phyloP scores from a whole-genome alignment of 1,284 basidiomycete species.

The Hypsizygus ulmarius region DNA sequence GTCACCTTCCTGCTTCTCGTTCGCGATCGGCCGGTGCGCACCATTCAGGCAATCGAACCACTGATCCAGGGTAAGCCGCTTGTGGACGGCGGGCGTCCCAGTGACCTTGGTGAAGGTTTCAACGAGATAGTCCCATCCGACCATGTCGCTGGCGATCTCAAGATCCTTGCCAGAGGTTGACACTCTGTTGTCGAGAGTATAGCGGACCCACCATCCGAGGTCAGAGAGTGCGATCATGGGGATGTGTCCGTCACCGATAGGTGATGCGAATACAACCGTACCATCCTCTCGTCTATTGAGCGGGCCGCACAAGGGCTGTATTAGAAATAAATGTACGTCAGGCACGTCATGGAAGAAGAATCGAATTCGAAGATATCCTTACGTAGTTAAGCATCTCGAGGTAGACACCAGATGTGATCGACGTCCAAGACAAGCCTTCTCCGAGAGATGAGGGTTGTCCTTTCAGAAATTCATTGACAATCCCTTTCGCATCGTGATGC shows the following conservation, averaged over 20 bases:
- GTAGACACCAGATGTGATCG: slow-evolving; percentile 43
- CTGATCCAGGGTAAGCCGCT: slow-evolving; percentile 38
- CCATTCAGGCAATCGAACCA: slow-evolving; percentile 37
- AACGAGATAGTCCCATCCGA: slow-evolving; percentile 43
- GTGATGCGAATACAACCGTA: slow-evolving; percentile 42
- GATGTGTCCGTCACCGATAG: slow-evolving; percentile 37
- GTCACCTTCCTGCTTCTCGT: slow-evolving; percentile 26
- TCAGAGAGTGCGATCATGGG: slow-evolving; percentile 47
- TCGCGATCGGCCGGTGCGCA: slow-evolving; percentile 34
- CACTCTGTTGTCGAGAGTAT: slow-evolving; percentile 43
- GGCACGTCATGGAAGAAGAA: too few species aligned
- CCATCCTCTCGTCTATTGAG: slow-evolving; percentile 39
- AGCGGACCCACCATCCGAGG: slow-evolving; percentile 46
- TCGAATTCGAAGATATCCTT: neutral
- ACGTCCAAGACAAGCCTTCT: slow-evolving; percentile 40
- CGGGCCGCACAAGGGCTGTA: slow-evolving; percentile 38
- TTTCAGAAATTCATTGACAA: slow-evolving; percentile 42
- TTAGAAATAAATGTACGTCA: neutral
- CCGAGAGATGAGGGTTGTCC: slow-evolving; percentile 39
- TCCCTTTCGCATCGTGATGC: slow-evolving; percentile 44
- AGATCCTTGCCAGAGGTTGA: slow-evolving; percentile 39
- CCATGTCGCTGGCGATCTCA: slow-evolving; percentile 41
- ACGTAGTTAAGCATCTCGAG: slow-evolving; percentile 43
- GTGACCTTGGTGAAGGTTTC: slow-evolving; percentile 43
- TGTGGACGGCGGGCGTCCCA: slow-evolving; percentile 38